These are phyloP conservation scores for Sugiyamaella xylanicola DNA, from an alignment of 1,139 yeast species.

Conservation along the genomic window DNA sequence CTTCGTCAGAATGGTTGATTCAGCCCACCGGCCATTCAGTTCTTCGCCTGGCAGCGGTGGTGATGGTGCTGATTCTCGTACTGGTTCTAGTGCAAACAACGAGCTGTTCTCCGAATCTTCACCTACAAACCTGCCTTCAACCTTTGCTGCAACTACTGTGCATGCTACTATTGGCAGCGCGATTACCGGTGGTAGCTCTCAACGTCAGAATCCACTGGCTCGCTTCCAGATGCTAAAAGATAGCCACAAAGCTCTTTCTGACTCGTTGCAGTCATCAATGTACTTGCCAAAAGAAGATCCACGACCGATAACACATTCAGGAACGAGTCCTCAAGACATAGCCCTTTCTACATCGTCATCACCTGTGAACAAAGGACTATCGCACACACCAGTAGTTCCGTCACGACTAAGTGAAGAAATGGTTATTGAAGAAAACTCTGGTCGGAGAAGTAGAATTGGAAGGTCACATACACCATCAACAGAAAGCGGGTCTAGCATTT, in stretches of 20 bases:
- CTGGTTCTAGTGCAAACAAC: neutral
- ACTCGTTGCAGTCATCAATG: slow-evolving; percentile 38
- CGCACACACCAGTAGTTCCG: slow-evolving; percentile 41
- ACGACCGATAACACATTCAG: slow-evolving; percentile 1
- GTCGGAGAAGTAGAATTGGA: slow-evolving; percentile 5
- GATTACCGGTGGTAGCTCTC: neutral
- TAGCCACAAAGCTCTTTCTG: slow-evolving; percentile 49
- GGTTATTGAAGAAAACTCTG: slow-evolving; percentile 24
- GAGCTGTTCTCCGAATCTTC: neutral
- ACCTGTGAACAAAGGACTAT: slow-evolving; percentile 45
- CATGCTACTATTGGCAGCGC: too few relatives aligned
- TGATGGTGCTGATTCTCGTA: neutral
- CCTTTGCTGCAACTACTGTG: slow-evolving; percentile 14
- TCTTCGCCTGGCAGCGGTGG: slow-evolving; percentile 8
- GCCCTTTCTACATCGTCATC: slow-evolving; percentile 34
- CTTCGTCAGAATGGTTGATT: slow-evolving; percentile 80
- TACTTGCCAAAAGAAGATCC: slow-evolving; percentile 23
- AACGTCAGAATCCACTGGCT: slow-evolving; percentile 42
- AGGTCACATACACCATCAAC: neutral
- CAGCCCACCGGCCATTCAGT: slow-evolving; percentile 34
- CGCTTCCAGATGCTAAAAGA: slow-evolving; percentile 52
- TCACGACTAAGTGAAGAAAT: slow-evolving; percentile 42
- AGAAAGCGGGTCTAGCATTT: neutral
- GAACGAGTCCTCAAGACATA: neutral
- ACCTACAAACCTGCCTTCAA: slow-evolving; percentile 18